Base-by-base conservation (phyloP, 768 basidiomycete species). In the Nidularia pulvinata region DNA sequence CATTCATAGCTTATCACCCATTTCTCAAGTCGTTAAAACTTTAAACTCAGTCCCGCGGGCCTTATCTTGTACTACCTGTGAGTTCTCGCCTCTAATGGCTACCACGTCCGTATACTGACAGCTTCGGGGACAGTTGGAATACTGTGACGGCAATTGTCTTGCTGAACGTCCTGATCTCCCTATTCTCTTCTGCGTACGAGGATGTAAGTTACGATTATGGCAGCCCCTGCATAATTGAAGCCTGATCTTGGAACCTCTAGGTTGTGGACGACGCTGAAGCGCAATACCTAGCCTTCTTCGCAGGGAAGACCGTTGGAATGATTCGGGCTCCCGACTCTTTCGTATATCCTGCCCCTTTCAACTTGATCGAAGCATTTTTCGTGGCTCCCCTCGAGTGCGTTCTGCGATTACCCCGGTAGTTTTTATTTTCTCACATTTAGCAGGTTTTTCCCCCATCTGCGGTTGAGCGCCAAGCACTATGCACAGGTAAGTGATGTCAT, bases 331-430 rank as follows among this genome's bases (percentile, higher is more conserved):
- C 92, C 4, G 91, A 93, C 69, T 80, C 83, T n/a, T 91, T 75
- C 56, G 86, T 93, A 48, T 95, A 94, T 66, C 93, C 93, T 33
- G 91, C 95, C 0, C 95, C 95, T 1, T 95, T 96, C 77, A 97
- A 96, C 66, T 73, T 97, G 30, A 71, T 95, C 55, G 95, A 98
- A 69, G 73, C 78, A 1, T 66, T 93, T 64, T 71, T 96, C 32
- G 74, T 96, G 53, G 91, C 86, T 1, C 95, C 95, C 14, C 77
- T 93, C 48, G 95, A 96, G 93, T 96, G 61, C 62, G 90, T 75
- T 25, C 6, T 50, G 46, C 14, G 43, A 45, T 7, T 44, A 36
- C 13, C 37, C 46, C 10, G 7, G 42, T 51, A 19, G 49, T 52
- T 56, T 11, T 42, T n/a, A 42, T 42, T 16, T 42, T 2, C 16